A percentile compares a stretch with the other conserved stretches of the same genome.
Evolutionary conservation across 441 rosid species (phyloP).

Genomic region (Gossypium lobatum): DNA sequence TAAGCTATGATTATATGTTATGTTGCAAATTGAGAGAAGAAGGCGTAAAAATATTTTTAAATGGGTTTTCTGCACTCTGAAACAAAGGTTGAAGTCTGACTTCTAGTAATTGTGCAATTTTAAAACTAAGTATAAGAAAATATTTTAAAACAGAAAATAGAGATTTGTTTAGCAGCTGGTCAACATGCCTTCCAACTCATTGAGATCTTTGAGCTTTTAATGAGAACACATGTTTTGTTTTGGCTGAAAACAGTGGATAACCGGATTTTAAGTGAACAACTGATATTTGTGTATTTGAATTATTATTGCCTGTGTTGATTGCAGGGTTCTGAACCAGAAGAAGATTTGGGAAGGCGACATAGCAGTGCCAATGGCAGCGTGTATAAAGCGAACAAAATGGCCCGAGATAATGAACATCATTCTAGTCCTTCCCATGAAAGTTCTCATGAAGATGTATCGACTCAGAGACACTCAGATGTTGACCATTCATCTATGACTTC

Average conservation of each 20-base stretch:
- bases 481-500: slow-evolving; percentile 10
- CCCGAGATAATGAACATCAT: slow-evolving; percentile 5
- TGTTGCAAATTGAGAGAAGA: background rate
- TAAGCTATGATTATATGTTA: background rate
- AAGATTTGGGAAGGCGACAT: background rate
- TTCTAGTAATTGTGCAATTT: background rate
- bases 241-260: background rate
- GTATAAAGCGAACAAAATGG: background rate
- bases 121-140: background rate
- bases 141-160: background rate
- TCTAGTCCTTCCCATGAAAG: slow-evolving; percentile 19
- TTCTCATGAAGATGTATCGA: slow-evolving; percentile 12
- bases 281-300: background rate
- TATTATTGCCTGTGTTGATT: slow-evolving; percentile 5
- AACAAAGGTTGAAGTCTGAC: background rate
- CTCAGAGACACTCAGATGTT: slow-evolving; percentile 5
- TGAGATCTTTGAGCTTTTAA: background rate
- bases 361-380: background rate
- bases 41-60: background rate
- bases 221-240: background rate
- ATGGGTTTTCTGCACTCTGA: background rate
- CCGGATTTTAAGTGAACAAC: background rate
- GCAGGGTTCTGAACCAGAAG: slow-evolving; percentile 25
- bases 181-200: background rate
- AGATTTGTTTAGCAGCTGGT: background rate